Evolutionary conservation across 2,329 filamentous ascomycete genomes (phyloP).

Genomic region (Colletotrichum liriopes): DNA sequence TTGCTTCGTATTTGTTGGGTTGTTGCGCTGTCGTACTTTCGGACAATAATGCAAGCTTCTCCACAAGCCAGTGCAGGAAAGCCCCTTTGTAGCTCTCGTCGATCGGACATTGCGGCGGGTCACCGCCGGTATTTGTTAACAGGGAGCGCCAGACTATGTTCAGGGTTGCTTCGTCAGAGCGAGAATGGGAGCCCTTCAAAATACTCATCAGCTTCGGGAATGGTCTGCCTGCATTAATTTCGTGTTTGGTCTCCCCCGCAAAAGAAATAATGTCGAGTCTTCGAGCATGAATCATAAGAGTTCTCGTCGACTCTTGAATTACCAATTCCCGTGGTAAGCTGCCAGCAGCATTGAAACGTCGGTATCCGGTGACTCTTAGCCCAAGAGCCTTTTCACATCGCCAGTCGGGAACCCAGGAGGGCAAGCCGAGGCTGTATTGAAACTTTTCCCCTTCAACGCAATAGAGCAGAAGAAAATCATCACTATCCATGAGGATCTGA

Average conservation of each 20-base stretch:
- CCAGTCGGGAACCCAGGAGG: conserved; percentile 16
- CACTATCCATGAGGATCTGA: conserved; percentile 11
- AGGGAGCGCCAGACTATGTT: conserved; percentile 7
- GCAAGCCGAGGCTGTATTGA: not conserved
- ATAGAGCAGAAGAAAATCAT: conserved; percentile 7
- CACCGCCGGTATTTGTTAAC: not conserved
- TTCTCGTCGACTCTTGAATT: not conserved
- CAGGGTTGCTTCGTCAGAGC: not conserved
- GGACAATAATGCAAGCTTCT: not conserved
- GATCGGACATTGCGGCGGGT: not conserved
- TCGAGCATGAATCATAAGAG: not conserved
- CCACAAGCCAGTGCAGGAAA: not conserved
- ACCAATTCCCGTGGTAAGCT: not conserved
- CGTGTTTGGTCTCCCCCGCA: conserved; percentile 1
- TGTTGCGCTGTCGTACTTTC: not conserved
- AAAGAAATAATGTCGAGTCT: not conserved
- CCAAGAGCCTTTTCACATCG: conserved; percentile 6
- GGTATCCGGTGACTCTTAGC: conserved; percentile 4
- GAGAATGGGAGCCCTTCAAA: not conserved
- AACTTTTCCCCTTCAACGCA: not conserved
- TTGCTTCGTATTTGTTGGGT: not conserved
- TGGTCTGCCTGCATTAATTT: not conserved
- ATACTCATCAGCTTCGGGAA: conserved; percentile 4
- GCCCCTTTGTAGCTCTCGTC: not conserved
- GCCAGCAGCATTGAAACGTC: not conserved